These are phyloP conservation scores for Ophiostoma pallidulum DNA, from an alignment of 2,329 filamentous ascomycete genomes.

Conservation along the genomic window DNA sequence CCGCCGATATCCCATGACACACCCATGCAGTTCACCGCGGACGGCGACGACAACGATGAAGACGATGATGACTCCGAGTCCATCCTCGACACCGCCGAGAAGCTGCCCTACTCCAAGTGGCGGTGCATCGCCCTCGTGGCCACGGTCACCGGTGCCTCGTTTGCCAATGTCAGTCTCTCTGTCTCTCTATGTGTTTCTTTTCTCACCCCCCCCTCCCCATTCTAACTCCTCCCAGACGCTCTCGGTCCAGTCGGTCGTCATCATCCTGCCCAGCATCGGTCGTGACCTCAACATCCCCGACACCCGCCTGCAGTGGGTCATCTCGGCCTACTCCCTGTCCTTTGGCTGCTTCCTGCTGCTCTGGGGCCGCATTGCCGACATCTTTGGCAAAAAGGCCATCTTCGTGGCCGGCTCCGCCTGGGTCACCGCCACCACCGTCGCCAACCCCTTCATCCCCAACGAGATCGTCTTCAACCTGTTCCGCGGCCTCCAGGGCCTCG, in stretches of 20 bases:
- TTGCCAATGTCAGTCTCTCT: slow-evolving; percentile 40
- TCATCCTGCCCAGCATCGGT: slow-evolving; percentile 54
- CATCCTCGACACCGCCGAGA: slow-evolving; percentile 3
- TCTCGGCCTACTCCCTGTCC: slow-evolving; percentile 55
- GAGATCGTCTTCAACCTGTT: slow-evolving; percentile 61
- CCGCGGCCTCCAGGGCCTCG: slow-evolving; percentile 56
- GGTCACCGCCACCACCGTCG: slow-evolving; percentile 48
- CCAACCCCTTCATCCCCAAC: slow-evolving; percentile 54
- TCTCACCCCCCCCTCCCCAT: neutral
- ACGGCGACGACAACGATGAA: neutral
- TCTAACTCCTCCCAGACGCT: slow-evolving; percentile 23
- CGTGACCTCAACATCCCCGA: slow-evolving; percentile 46
- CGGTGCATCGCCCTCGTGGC: slow-evolving; percentile 44
- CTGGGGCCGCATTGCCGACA: slow-evolving; percentile 58
- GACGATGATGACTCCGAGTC: slow-evolving; percentile 6
- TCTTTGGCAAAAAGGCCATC: slow-evolving; percentile 56
- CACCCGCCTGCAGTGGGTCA: slow-evolving; percentile 53
- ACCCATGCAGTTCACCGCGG: neutral
- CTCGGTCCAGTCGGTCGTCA: slow-evolving; percentile 49
- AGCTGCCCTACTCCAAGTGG: slow-evolving; percentile 33
- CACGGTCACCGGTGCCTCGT: slow-evolving; percentile 45
- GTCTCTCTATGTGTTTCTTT: slow-evolving; percentile 40
- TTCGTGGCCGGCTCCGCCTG: slow-evolving; percentile 56
- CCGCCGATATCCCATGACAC: slow-evolving; percentile 9
- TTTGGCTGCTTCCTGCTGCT: slow-evolving; percentile 60